Base-by-base conservation (phyloP, 129 eudicot genomes). In the Erigeron canadensis region DNA sequence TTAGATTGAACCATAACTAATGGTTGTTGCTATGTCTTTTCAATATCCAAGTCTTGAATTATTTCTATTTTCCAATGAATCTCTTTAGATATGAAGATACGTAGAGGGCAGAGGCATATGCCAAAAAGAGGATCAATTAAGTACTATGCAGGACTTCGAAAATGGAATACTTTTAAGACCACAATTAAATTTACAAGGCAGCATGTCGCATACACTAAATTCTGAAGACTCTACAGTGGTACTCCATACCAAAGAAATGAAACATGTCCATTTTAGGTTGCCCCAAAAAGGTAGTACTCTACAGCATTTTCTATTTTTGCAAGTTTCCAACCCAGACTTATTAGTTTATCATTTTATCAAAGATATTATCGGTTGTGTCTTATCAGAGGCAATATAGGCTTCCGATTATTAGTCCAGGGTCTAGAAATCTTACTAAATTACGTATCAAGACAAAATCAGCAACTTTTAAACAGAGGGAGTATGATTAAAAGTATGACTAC, bases 401-500 rank as follows among this genome's bases (percentile, higher is more conserved):
- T 50, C 23, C n/a, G 41, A 10, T 54, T 23, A 7, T 48, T 45
- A 65, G 41, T 47, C 22, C 8, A 7, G 1, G 15, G 38, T 3
- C 22, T 18, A 39, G 5, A 22, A 10, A 28, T 28, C 34, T 28
- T 28, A 28, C 34, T 28, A 28, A 28, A 28, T 28, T 28, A 28
- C 3, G 34, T 28, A 28, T 28, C 34, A 11, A 47, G 70, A 45
- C 19, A 67, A 63, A 39, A 21, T 23, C 7, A 58, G 7, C 54
- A 50, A 8, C 37, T 34, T 59, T 34, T 60, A 34, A 28, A 4
- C 2, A 7, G n/a, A 60, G 19, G 3, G 5, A 1, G 41, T 8
- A 56, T 16, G 5, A 58, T 58, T 23, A 10, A 19, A 28, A 58
- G 13, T 6, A 28, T 3, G 17, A 11, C 10, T 86, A 94, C 99